Conservation (phyloP, 805 yeast species). For the Kregervanrija pseudodelftensis region DNA sequence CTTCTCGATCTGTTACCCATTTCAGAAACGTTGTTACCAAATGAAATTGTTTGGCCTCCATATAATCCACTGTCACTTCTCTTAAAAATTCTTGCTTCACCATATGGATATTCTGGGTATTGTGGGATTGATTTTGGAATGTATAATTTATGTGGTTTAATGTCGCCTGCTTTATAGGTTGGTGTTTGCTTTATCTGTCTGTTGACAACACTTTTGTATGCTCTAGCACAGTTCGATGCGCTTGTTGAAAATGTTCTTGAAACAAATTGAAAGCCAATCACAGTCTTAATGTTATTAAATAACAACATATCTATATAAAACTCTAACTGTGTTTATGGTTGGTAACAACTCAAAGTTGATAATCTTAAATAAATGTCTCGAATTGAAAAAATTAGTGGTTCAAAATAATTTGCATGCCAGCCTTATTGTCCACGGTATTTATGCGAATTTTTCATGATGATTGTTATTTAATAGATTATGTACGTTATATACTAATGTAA, state of each 20-base stretch:
- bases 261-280: background rate
- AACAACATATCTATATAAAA: background rate
- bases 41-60: conserved; percentile 78
- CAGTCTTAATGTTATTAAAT: background rate
- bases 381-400: no score
- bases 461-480: no score
- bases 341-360: no score
- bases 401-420: no score
- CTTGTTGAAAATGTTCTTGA: conserved; percentile 19
- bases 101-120: conserved; percentile 69
- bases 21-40: conserved; percentile 76
- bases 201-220: conserved; percentile 36
- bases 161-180: conserved; percentile 47
- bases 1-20: conserved; percentile 64
- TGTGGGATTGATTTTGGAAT: conserved; percentile 38
- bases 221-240: conserved; percentile 16
- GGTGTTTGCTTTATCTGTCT: conserved; percentile 40
- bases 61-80: conserved; percentile 82
- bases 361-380: no score
- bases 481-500: no score
- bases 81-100: conserved; percentile 70
- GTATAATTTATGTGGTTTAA: conserved; percentile 32
- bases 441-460: no score
- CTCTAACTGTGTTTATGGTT: no score
- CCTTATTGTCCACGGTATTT: no score